Base-by-base conservation (phyloP, 2,329 filamentous ascomycete species). In the Teratosphaeria epicoccoides region DNA sequence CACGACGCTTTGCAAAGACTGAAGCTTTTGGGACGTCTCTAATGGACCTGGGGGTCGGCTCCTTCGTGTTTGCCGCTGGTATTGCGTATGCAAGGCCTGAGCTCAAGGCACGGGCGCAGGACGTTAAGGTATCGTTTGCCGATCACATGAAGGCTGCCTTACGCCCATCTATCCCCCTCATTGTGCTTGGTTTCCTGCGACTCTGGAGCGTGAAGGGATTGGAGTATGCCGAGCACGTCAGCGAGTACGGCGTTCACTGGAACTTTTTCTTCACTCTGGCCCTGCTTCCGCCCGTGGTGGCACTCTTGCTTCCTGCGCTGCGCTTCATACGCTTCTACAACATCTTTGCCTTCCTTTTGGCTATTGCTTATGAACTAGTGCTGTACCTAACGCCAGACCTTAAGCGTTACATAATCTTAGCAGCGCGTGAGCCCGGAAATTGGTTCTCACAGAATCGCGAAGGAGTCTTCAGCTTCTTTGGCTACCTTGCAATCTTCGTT, bases 1-100 rank as follows among this genome's bases (percentile, higher is more conserved):
- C 93, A 2, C 82, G 93, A 24, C 84, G 93, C 26, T 97, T 97
- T 67, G 93, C 89, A 52, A 98, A 98, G 73, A 93, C 95, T 2
- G 93, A 98, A 71, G 96, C 88, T n/a, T 98, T 93, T 88, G 93
- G 93, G 50, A 96, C 91, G 1, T 97, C 91, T n/a, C 73, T 98
- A 55, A 98, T 98, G 93, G 93, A 98, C 67, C 77, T 97, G 63
- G 93, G 93, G 47, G 93, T 98, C 46, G 93, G 93, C 24, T 95
- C 90, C 11, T 98, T 98, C 71, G 93, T 98, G 61, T 98, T 95
- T 70, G 89, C 89, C 2, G 87, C 86, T 14, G 93, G 93, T 22
- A 75, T 96, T 28, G 88, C 97, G n/a, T 89, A 87, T 33, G 89
- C 90, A 12, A 80, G 91, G 17, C 82, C 87, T 1, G 76, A 89